Evolutionary conservation across 208 protist species (phyloP).

Genomic region (Leishmania amazonensis): DNA sequence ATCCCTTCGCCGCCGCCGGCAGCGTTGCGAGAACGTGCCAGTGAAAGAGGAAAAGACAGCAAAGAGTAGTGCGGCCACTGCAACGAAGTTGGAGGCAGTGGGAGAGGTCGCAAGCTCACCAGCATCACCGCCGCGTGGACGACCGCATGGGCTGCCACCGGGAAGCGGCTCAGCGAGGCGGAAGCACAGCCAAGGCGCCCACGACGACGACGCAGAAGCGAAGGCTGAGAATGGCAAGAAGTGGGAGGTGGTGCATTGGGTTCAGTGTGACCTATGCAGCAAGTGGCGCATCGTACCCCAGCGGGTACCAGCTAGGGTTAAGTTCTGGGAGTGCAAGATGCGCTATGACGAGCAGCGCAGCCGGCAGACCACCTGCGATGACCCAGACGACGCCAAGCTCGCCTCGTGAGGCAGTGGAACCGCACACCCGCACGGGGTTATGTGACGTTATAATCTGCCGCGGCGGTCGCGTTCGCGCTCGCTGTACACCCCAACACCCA

Average conservation of each 20-base stretch:
- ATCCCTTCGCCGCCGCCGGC: not conserved
- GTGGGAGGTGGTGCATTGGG: slow-evolving; percentile 74
- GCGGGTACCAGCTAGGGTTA: slow-evolving; percentile 30
- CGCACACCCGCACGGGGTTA: not conserved
- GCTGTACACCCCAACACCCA: not conserved
- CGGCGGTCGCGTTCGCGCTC: not conserved
- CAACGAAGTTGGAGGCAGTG: not conserved
- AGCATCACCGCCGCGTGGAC: not conserved
- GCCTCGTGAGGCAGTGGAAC: slow-evolving; percentile 17
- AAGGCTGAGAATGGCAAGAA: not conserved
- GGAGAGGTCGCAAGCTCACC: not conserved
- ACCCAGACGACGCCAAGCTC: slow-evolving; percentile 64
- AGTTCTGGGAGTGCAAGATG: slow-evolving; percentile 75
- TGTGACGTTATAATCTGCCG: not conserved
- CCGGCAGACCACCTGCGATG: slow-evolving; percentile 56
- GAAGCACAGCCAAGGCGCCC: not conserved
- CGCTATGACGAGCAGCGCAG: slow-evolving; percentile 41
- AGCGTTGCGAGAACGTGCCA: not conserved
- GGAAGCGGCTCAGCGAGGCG: not conserved
- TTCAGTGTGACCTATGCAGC: slow-evolving; percentile 78
- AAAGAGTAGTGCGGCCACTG: not conserved
- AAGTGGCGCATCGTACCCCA: slow-evolving; percentile 86
- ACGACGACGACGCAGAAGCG: not conserved
- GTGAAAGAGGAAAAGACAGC: not conserved
- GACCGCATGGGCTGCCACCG: not conserved